Evolutionary conservation across 1,284 basidiomycete genomes (phyloP).

Genomic region (Earliella scabrosa): DNA sequence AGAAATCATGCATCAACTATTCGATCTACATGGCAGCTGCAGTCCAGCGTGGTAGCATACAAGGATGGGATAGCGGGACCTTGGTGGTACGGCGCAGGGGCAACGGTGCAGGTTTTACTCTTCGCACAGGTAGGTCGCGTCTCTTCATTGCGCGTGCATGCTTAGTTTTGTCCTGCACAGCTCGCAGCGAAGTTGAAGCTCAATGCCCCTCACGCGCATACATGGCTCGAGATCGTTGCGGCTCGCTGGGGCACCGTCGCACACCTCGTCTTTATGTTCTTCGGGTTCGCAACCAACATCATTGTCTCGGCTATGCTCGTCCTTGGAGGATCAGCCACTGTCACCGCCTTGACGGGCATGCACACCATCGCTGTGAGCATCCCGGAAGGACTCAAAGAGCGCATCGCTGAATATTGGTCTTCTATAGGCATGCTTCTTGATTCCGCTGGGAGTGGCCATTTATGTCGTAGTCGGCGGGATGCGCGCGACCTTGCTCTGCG

Average conservation of each 20-base stretch:
- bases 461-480: slow-evolving; percentile 61
- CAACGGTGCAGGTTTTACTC: slow-evolving; percentile 57
- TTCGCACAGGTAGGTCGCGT: slow-evolving; percentile 47
- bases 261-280: slow-evolving; percentile 71
- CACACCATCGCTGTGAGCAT: slow-evolving; percentile 54
- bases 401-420: too few relatives aligned
- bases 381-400: too few relatives aligned
- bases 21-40: slow-evolving; percentile 54
- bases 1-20: too few relatives aligned
- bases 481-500: slow-evolving; percentile 48
- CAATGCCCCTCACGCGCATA: slow-evolving; percentile 63
- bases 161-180: slow-evolving; percentile 30
- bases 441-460: slow-evolving; percentile 58
- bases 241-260: slow-evolving; percentile 58
- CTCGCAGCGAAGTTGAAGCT: slow-evolving; percentile 61
- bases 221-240: slow-evolving; percentile 69
- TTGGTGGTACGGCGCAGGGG: slow-evolving; percentile 53
- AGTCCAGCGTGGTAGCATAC: slow-evolving; percentile 84
- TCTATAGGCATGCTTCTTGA: slow-evolving; percentile 66
- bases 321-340: slow-evolving; percentile 66
- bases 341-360: slow-evolving; percentile 60
- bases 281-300: slow-evolving; percentile 66
- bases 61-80: slow-evolving; percentile 73
- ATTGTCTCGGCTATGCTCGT: slow-evolving; percentile 66
- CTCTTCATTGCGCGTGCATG: neutral